A percentile compares a stretch with the other conserved stretches of the same genome.
Evolutionary conservation across 768 basidiomycete species (phyloP).

Genomic region (Naganishia vaughanmartiniae): DNA sequence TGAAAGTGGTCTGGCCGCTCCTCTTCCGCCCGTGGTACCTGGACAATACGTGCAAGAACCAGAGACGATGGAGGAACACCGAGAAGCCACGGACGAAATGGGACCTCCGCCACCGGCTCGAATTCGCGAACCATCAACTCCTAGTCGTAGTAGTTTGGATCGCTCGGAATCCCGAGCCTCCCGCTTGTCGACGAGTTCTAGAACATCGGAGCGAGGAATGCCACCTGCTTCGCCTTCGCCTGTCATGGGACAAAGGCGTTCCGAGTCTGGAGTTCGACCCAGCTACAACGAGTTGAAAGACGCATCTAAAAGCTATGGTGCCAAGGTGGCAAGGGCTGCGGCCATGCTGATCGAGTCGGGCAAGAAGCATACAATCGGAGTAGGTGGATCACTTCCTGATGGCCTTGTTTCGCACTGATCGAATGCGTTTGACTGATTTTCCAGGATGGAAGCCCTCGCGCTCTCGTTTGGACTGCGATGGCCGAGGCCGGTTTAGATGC

Average conservation of each 20-base stretch:
- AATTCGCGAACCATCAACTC: slow-evolving; percentile 28
- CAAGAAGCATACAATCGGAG: slow-evolving; percentile 70
- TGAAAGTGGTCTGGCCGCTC: slow-evolving; percentile 31
- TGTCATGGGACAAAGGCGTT: slow-evolving; percentile 6
- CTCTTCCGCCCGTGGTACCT: slow-evolving; percentile 27
- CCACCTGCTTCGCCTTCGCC: slow-evolving; percentile 26
- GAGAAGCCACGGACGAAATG: slow-evolving; percentile 32
- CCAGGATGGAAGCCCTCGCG: slow-evolving; percentile 72
- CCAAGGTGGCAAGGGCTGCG: slow-evolving; percentile 70
- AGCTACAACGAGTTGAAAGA: slow-evolving; percentile 65
- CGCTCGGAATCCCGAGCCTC: slow-evolving; percentile 30
- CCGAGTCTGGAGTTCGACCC: slow-evolving; percentile 31
- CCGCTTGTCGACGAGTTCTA: slow-evolving; percentile 23
- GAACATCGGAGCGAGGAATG: slow-evolving; percentile 17
- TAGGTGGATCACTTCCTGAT: slow-evolving; percentile 32
- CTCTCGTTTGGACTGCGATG: slow-evolving; percentile 70
- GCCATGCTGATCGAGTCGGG: slow-evolving; percentile 68
- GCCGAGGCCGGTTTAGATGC: slow-evolving; percentile 58
- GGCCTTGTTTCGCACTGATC: not conserved
- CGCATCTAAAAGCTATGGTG: slow-evolving; percentile 71
- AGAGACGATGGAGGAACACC: slow-evolving; percentile 27
- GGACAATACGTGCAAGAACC: slow-evolving; percentile 23
- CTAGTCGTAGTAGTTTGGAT: not conserved
- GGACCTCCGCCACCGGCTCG: slow-evolving; percentile 40
- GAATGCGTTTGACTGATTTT: not conserved